phyloP scores from a whole-genome alignment of 116 monocot species.

The Posidonia oceanica region DNA sequence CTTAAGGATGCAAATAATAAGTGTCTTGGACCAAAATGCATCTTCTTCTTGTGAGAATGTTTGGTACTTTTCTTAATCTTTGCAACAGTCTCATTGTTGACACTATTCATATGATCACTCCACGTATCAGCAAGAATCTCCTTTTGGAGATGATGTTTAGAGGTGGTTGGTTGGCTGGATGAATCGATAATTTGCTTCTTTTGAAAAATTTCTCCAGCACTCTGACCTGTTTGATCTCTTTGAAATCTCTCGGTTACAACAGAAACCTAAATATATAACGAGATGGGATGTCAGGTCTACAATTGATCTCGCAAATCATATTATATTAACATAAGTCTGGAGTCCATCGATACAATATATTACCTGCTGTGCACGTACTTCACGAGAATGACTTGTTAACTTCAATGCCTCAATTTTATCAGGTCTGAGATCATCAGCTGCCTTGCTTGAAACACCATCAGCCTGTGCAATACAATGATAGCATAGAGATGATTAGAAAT shows the following conservation, averaged over 20 bases:
- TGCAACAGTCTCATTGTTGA: background rate
- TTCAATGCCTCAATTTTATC: background rate
- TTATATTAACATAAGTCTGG: no score
- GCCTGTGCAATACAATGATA: background rate
- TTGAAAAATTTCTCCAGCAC: background rate
- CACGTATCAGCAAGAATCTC: background rate
- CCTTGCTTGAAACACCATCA: background rate
- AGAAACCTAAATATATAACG: background rate
- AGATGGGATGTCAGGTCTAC: background rate
- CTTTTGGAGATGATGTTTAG: background rate
- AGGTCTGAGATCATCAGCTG: background rate
- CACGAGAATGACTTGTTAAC: background rate
- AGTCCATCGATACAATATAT: background rate
- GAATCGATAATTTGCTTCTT: background rate
- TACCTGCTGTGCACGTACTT: background rate
- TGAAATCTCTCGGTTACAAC: background rate
- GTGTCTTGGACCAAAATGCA: slow-evolving; percentile 41
- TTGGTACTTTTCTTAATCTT: slow-evolving; percentile 38
- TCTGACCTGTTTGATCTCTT: background rate
- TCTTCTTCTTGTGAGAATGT: slow-evolving; percentile 11
- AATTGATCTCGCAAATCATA: background rate
- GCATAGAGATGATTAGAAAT: background rate
- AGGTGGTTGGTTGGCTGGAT: background rate
- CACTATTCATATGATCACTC: background rate
- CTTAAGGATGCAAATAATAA: slow-evolving; percentile 38